Evolutionary conservation across 208 protist species (phyloP).

Genomic region (Trypanosomatidae sp.): DNA sequence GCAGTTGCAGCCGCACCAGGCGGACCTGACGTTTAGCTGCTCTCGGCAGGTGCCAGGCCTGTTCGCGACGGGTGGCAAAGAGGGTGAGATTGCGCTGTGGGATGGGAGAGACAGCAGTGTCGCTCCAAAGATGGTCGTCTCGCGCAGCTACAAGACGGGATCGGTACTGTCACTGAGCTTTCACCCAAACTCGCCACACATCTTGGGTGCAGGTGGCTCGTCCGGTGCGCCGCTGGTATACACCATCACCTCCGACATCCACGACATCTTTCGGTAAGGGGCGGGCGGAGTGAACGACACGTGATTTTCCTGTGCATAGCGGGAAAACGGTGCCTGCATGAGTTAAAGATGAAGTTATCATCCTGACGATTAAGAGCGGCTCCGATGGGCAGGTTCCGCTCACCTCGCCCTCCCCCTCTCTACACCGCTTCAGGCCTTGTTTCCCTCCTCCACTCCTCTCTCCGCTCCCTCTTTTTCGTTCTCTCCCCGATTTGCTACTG

Average conservation of each 20-base stretch:
- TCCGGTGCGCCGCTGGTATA: conserved; percentile 89
- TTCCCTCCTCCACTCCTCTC: conserved; percentile 1
- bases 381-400: background rate
- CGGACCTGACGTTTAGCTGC: conserved; percentile 76
- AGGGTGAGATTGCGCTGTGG: conserved; percentile 89
- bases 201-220: conserved; percentile 82
- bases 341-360: background rate
- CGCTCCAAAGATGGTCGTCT: conserved; percentile 47
- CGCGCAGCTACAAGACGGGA: conserved; percentile 79
- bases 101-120: conserved; percentile 46
- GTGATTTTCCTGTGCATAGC: background rate
- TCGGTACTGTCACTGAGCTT: conserved; percentile 82
- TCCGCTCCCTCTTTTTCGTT: conserved; percentile 7
- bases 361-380: background rate
- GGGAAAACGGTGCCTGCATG: background rate
- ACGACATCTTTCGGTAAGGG: conserved; percentile 40
- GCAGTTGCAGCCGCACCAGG: conserved; percentile 60
- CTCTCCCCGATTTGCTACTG: conserved; percentile 1
- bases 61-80: conserved; percentile 88
- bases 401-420: background rate
- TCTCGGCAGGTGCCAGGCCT: conserved; percentile 77
- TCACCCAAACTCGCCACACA: conserved; percentile 86
- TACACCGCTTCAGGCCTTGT: background rate
- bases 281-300: background rate
- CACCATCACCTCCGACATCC: conserved; percentile 83